Base-by-base conservation (phyloP, 1,284 basidiomycete species). In the Pisolithus thermaeus region DNA sequence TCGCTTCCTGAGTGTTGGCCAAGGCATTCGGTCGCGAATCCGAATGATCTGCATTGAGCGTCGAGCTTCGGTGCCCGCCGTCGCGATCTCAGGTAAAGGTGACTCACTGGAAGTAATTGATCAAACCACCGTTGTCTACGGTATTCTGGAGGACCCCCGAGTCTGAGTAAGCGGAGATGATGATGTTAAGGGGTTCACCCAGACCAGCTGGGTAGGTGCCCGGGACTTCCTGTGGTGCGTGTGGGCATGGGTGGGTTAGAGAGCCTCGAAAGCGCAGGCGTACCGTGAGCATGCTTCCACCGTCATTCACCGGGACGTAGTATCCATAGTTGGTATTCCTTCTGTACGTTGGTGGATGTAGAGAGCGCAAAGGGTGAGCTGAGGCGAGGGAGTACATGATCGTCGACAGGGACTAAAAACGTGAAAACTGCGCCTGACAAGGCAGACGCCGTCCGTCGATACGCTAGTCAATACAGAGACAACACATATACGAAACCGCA, bases 111-210 rank as follows among this genome's bases (percentile, higher is more conserved):
- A 79, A 84, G 68, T 90, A 96, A 64, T 94, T 94, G 40, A 82
- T 75, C 51, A 95, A 72, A 0, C 93, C 93, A 22, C 91, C 92
- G 39, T 85, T 66, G 7, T 66, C 66, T 56, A 79, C 68, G 8
- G 73, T 70, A 59, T 88, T 81, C 14, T 80, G 77, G 40, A 97
- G 75, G 1, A 97, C 85, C 3, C 70, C 73, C 1, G 74, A 58
- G 60, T 94, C 90, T 2, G 92, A 96, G 42, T 84, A 75, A 23
- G 78, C 87, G n/a, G 89, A 87, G 30, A 97, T 72, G 63, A 97
- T 92, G 51, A 81, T 77, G 59, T 98, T 97, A 52, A 97, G 70
- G 3, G 94, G 95, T 70, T 97, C 95, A 39, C 91, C 90, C 50
- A 90, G 79, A 7, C 91, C 90, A 47, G 73, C 63, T 14, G 91